phyloP scores from a whole-genome alignment of 345 rosid species.

The Sonneratia alba region DNA sequence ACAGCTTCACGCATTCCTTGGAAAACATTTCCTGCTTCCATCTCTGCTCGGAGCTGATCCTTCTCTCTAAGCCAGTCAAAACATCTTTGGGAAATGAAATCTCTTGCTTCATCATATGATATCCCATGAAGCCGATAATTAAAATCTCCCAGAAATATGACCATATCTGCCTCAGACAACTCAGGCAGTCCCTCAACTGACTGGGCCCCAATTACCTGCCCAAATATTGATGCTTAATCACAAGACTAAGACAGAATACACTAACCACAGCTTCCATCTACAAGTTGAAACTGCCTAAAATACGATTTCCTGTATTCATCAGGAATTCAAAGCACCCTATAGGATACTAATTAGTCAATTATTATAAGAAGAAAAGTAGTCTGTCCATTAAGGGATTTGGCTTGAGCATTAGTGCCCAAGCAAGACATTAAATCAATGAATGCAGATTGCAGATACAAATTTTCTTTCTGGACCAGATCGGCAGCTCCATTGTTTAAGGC shows the following conservation, averaged over 20 bases:
- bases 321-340: not conserved
- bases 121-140: slow-evolving; percentile 91
- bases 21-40: slow-evolving; percentile 92
- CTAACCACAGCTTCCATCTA: not conserved
- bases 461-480: not conserved
- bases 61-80: slow-evolving; percentile 97
- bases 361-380: not conserved
- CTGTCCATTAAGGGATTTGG: not conserved
- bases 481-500: not conserved
- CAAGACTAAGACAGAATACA: not conserved
- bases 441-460: not conserved
- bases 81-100: slow-evolving; percentile 90
- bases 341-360: not conserved
- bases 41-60: slow-evolving; percentile 92
- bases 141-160: slow-evolving; percentile 87
- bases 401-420: not conserved
- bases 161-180: slow-evolving; percentile 94
- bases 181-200: slow-evolving; percentile 60
- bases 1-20: slow-evolving; percentile 99
- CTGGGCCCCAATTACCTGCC: slow-evolving; percentile 36
- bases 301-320: not conserved
- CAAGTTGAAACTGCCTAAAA: not conserved
- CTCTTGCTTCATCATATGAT: slow-evolving; percentile 97
- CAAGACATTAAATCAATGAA: not conserved
- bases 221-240: slow-evolving; percentile 7